Percentiles rank a stretch among this genome's conserved stretches.
phyloP scores from a whole-genome alignment of 352 stramenopile genomes.

The Phytophthora pini region DNA sequence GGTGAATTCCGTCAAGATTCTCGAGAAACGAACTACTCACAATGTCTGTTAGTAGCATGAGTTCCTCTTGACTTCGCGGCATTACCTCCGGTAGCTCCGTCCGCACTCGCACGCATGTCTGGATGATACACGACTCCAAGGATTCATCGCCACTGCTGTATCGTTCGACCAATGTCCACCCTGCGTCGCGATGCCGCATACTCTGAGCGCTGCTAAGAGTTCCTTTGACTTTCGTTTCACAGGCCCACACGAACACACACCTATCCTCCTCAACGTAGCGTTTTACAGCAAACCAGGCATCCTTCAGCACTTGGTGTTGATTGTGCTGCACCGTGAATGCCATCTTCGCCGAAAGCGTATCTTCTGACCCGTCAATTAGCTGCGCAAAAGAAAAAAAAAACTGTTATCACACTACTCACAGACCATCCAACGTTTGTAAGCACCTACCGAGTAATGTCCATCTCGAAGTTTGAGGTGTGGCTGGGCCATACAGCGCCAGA shows the following conservation, averaged over 20 bases:
- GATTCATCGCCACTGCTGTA: not conserved
- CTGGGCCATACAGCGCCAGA: conserved; percentile 35
- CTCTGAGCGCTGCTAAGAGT: conserved; percentile 32
- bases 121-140: conserved; percentile 30
- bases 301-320: conserved; percentile 30
- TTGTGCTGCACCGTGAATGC: conserved; percentile 35
- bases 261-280: conserved; percentile 29
- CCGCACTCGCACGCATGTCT: conserved; percentile 32
- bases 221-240: conserved; percentile 34
- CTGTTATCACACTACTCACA: not conserved
- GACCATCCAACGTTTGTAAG: not conserved
- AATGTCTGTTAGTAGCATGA: conserved; percentile 33
- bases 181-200: conserved; percentile 26
- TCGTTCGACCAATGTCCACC: conserved; percentile 30
- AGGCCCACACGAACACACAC: conserved; percentile 39
- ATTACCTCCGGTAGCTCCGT: conserved; percentile 32
- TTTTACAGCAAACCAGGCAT: conserved; percentile 37
- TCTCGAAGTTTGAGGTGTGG: conserved; percentile 32
- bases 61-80: conserved; percentile 32
- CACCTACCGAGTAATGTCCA: conserved; percentile 40
- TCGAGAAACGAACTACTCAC: conserved; percentile 34
- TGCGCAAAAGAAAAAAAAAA: conserved; percentile 2
- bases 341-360: conserved; percentile 42
- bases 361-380: conserved; percentile 31
- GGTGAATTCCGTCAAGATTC: conserved; percentile 39